phyloP scores from a whole-genome alignment of 805 yeast genomes.

The Isabelozyma pseudorhagii region DNA sequence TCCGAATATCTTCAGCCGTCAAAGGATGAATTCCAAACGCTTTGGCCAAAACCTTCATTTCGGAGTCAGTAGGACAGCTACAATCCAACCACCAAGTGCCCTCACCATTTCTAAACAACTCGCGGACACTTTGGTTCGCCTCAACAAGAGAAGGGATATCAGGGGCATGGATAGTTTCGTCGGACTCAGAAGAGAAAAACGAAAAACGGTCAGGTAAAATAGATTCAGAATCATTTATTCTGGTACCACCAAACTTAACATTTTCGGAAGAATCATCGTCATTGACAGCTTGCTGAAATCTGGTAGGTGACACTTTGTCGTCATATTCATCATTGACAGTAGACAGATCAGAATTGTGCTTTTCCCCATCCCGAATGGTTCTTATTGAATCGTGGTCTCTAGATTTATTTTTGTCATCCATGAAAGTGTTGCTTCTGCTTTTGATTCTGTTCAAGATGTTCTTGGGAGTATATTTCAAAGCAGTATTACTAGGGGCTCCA shows the following conservation, averaged over 20 bases:
- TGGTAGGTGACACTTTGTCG: conserved; percentile 5
- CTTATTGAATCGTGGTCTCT: conserved; percentile 1
- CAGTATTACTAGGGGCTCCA: conserved; percentile 13
- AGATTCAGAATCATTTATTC: conserved; percentile 24
- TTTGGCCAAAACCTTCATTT: conserved; percentile 87
- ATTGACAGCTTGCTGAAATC: background rate
- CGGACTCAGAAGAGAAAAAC: conserved; percentile 76
- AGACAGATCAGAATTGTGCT: conserved; percentile 18
- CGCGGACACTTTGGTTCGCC: conserved; percentile 62
- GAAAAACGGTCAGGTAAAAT: conserved; percentile 71
- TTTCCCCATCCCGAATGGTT: conserved; percentile 3
- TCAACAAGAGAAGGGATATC: conserved; percentile 74
- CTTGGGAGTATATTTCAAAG: conserved; percentile 51
- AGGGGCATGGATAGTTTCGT: conserved; percentile 86
- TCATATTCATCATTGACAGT: conserved; percentile 17
- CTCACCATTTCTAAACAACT: conserved; percentile 66
- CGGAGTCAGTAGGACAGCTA: conserved; percentile 88
- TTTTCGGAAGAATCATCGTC: conserved; percentile 25
- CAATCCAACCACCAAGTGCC: conserved; percentile 98
- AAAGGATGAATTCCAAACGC: conserved; percentile 97
- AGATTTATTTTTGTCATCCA: background rate
- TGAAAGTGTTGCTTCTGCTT: background rate
- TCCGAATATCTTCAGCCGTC: conserved; percentile 94
- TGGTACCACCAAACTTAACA: conserved; percentile 39
- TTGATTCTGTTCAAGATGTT: conserved; percentile 21